Evolutionary conservation across 2,329 filamentous ascomycete species (phyloP).

Genomic region (Botrytis galanthina): DNA sequence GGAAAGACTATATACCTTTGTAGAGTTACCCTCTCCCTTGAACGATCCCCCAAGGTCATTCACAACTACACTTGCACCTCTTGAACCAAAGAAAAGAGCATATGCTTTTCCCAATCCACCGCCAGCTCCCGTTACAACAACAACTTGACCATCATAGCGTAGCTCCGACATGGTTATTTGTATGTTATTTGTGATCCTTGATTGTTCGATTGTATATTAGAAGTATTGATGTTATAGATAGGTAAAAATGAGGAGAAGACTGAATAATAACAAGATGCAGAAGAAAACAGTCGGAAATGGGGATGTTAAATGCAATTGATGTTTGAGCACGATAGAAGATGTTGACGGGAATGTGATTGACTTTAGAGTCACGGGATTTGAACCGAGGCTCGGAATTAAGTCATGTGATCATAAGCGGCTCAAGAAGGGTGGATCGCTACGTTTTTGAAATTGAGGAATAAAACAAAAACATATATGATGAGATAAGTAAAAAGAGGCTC

Average conservation of each 20-base stretch:
- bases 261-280: background rate
- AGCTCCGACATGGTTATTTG: slow-evolving; percentile 53
- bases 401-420: no score
- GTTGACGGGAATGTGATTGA: no score
- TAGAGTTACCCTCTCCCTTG: slow-evolving; percentile 85
- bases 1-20: slow-evolving; percentile 60
- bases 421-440: no score
- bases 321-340: background rate
- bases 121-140: slow-evolving; percentile 83
- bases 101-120: slow-evolving; percentile 81
- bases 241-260: background rate
- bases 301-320: background rate
- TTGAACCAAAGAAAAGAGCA: slow-evolving; percentile 81
- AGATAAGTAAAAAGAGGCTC: no score
- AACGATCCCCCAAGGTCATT: slow-evolving; percentile 93
- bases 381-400: no score
- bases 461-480: no score
- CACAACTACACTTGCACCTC: slow-evolving; percentile 92
- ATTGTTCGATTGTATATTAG: background rate
- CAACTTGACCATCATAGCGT: slow-evolving; percentile 83
- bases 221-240: background rate
- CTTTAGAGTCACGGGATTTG: no score
- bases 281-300: background rate
- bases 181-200: background rate
- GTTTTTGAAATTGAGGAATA: no score